These are phyloP conservation scores for Dictyostelium intermedium DNA, from an alignment of 78 protist species.

Conservation along the genomic window DNA sequence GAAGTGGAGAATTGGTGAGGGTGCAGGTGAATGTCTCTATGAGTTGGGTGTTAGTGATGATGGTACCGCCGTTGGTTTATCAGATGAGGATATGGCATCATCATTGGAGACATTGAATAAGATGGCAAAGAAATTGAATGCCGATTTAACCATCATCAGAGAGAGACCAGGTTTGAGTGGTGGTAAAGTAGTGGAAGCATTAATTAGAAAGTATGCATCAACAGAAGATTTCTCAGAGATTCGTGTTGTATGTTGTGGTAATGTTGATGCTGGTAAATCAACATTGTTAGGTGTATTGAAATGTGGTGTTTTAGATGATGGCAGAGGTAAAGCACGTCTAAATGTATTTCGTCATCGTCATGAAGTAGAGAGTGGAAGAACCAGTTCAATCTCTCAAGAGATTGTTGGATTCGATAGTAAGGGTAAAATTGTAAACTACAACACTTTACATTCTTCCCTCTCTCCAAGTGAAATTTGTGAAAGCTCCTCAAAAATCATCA, in stretches of 20 bases:
- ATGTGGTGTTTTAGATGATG: conserved; percentile 92
- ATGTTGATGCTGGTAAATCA: conserved; percentile 90
- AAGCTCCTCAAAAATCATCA: conserved; percentile 72
- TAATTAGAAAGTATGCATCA: conserved; percentile 75
- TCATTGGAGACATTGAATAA: conserved; percentile 29
- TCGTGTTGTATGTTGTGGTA: conserved; percentile 89
- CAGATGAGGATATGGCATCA: conserved; percentile 50
- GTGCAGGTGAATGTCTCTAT: conserved; percentile 91
- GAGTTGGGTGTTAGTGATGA: conserved; percentile 93
- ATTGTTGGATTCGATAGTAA: conserved; percentile 89
- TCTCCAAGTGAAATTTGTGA: conserved; percentile 61
- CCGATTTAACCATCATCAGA: conserved; percentile 66
- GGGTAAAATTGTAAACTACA: conserved; percentile 86
- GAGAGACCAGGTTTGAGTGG: conserved; percentile 38
- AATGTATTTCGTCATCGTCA: conserved; percentile 93
- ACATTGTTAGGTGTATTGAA: conserved; percentile 94
- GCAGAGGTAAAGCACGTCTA: conserved; percentile 94
- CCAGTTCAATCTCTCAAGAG: conserved; percentile 88
- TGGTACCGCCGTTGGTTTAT: conserved; percentile 83
- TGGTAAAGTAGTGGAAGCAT: conserved; percentile 79
- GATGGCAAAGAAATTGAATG: conserved; percentile 55
- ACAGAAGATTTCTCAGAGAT: conserved; percentile 75
- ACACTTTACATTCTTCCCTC: neutral
- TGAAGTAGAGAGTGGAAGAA: conserved; percentile 93
- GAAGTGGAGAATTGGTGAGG: conserved; percentile 82